A percentile compares a stretch with the other conserved stretches of the same genome.
Conservation (phyloP, 129 eudicot genomes). For the Flaveria sonorensis region DNA sequence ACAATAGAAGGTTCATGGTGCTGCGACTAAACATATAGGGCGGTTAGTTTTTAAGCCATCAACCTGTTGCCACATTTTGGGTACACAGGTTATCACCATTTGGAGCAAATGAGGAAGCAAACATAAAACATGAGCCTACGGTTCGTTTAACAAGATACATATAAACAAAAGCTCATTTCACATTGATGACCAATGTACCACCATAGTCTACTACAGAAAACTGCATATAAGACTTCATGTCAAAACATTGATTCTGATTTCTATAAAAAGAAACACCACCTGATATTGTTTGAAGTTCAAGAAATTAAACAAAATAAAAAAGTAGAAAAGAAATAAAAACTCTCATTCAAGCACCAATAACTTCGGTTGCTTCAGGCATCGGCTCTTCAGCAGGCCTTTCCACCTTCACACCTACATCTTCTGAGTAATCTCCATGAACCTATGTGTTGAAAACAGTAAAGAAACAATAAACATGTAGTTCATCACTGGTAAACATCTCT, state of each 20-base stretch:
- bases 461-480: background rate
- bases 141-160: background rate
- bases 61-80: too few relatives aligned
- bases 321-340: background rate
- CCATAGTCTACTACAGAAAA: too few relatives aligned
- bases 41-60: too few relatives aligned
- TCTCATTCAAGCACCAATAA: constrained; percentile 58
- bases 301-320: background rate
- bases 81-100: too few relatives aligned
- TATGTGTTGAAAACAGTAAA: constrained; percentile 1
- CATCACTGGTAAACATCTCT: background rate
- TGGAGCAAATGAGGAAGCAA: too few relatives aligned
- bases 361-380: constrained; percentile 55
- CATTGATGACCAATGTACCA: too few relatives aligned
- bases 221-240: constrained; percentile 7
- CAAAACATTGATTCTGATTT: constrained; percentile 23
- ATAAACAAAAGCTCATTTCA: background rate
- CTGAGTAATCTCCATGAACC: constrained; percentile 75
- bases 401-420: constrained; percentile 62
- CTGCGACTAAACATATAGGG: too few relatives aligned
- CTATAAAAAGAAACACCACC: constrained; percentile 20
- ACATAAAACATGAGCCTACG: too few relatives aligned
- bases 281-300: constrained; percentile 1
- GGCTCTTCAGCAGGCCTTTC: constrained; percentile 65
- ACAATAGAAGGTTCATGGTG: too few relatives aligned